Conservation (phyloP, 1,139 yeast genomes). For the Nakaseomyces nivariensis region DNA sequence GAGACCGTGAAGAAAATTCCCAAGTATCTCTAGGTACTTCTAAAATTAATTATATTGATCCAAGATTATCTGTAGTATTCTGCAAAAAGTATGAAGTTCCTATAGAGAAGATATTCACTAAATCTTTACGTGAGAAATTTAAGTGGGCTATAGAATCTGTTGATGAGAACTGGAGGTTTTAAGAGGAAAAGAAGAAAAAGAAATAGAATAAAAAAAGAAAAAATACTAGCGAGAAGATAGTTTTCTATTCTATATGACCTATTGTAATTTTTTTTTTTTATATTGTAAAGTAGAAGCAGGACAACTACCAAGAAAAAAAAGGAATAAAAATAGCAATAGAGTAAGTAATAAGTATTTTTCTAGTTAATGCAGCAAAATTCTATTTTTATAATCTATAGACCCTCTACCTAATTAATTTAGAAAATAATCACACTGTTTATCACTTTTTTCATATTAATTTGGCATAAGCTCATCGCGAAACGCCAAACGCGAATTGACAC, state of each 20-base stretch:
- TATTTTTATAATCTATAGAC: too few species aligned
- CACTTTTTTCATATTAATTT: neutral
- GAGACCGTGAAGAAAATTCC: conserved; percentile 89
- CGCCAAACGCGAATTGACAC: conserved; percentile 2
- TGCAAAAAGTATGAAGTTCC: conserved; percentile 83
- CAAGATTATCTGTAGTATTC: conserved; percentile 82
- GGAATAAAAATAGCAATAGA: too few species aligned
- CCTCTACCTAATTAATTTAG: too few species aligned
- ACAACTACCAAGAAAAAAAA: too few species aligned
- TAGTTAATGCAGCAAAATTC: too few species aligned
- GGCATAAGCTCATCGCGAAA: neutral
- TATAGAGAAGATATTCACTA: conserved; percentile 82
- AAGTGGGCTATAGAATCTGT: conserved; percentile 93
- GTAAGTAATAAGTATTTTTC: too few species aligned
- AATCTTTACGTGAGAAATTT: conserved; percentile 84
- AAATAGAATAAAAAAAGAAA: neutral
- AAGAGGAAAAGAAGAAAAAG: neutral
- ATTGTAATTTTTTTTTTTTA: too few species aligned
- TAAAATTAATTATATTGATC: conserved; percentile 91
- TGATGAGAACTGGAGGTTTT: conserved; percentile 49
- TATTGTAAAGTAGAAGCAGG: too few species aligned
- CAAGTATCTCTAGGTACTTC: conserved; percentile 91
- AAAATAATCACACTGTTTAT: too few species aligned
- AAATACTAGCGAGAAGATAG: too few species aligned
- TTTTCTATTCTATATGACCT: too few species aligned